Conservation (phyloP, 768 basidiomycete genomes). For the Termitomyces sp. region DNA sequence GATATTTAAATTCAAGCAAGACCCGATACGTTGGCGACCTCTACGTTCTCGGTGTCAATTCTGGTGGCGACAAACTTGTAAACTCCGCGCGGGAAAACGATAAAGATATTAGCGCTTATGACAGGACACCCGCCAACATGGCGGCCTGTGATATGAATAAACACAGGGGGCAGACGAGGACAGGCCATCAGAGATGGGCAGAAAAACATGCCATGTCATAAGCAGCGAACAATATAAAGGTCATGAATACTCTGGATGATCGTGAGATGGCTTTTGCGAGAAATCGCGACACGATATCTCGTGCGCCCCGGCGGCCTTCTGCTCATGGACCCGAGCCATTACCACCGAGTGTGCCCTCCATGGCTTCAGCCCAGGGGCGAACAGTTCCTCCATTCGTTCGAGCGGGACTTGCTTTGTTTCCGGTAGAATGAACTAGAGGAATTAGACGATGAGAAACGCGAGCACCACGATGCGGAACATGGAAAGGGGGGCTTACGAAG, state of each 20-base stretch:
- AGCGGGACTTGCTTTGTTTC: conserved; percentile 41
- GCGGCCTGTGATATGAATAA: not conserved
- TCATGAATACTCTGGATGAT: conserved; percentile 14
- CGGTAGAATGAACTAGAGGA: conserved; percentile 32
- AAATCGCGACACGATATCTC: conserved; percentile 9
- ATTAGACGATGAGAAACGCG: conserved; percentile 4
- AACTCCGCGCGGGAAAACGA: no score
- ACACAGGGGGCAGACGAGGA: not conserved
- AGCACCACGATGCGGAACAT: no score
- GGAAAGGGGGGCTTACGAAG: conserved; percentile 24
- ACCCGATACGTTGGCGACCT: conserved; percentile 10
- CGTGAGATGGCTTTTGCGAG: conserved; percentile 14
- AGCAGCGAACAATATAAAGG: conserved; percentile 7
- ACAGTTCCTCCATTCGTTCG: conserved; percentile 43
- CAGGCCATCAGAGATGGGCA: not conserved
- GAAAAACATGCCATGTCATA: conserved; percentile 11
- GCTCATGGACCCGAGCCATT: conserved; percentile 26
- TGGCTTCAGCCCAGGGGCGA: conserved; percentile 31
- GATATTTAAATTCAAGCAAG: not conserved
- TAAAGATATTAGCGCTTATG: not conserved
- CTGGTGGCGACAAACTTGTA: no score
- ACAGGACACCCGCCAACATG: not conserved
- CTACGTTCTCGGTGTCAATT: not conserved
- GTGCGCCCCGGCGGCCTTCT: conserved; percentile 10
- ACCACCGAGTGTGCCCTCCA: conserved; percentile 34